Evolutionary conservation across 2,329 filamentous ascomycete genomes (phyloP), one percentile per base, ranked within the genome.

Genomic region (Grosmannia huntii): DNA sequence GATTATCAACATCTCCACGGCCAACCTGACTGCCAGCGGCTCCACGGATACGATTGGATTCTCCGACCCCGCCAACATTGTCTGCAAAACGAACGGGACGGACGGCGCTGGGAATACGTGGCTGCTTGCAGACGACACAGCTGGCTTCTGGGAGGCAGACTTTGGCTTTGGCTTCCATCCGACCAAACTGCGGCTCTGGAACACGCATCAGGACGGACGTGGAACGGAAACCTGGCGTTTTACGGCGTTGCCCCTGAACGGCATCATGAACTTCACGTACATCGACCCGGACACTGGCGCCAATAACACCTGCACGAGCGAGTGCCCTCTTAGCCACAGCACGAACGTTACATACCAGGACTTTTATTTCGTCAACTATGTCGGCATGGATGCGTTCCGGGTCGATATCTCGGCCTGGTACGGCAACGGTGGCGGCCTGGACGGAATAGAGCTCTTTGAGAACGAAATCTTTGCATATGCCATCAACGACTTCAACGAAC

Each of bases 241-340:
- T 68, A 89, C 89, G 25, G 89, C 90, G 21, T 75, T 92, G 60
- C 91, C 92, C 5, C 83, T 92, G 66, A 85, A 88, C 62, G 94
- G 94, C 56, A 96, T 99, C 69, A 89, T 99, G 84, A 96, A 97
- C 71, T 79, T 99, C 67, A 95, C 90, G 44, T 97, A 94, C 65
- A 84, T 85, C 62, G 90, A 97, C 66, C 85, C 87, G 27, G 75
- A 69, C 46, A 87, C 82, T 1, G 86, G 87, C 28, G 74, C 81
- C 55, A 85, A 85, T 58, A 72, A 75, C 33, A 84, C 80, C 59
- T 99, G 94, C 72, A 90, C 91, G 57, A 86, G 84, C 61, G 79
- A 83, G 66, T 99, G 94, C 66, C 89, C 91, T n/a, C 78, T 99
- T 53, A 90, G 87, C 62, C 77, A 84, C 66, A 83, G 89, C 66